A percentile compares a stretch with the other conserved stretches of the same genome.
Evolutionary conservation across 805 yeast species (phyloP).

Genomic region (Yamadazyma sp.): DNA sequence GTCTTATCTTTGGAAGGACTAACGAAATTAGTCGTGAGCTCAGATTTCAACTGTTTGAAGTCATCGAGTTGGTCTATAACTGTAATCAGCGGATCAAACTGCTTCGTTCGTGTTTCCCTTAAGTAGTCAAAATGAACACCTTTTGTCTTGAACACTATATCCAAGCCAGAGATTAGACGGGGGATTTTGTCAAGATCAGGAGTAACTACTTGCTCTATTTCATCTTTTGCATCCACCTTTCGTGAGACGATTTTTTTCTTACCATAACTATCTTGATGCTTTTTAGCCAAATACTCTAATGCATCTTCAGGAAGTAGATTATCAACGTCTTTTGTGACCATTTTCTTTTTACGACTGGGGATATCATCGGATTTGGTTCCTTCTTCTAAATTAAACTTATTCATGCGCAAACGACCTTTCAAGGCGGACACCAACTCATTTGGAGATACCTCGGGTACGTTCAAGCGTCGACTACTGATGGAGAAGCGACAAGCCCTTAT

Average conservation of each 20-base stretch:
- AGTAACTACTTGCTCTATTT: constrained; percentile 14
- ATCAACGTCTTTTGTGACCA: constrained; percentile 1
- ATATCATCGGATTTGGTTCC: background rate
- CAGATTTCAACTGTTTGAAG: constrained; percentile 51
- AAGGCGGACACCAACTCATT: constrained; percentile 12
- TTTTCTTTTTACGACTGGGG: background rate
- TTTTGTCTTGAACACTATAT: constrained; percentile 75
- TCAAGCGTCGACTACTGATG: no score
- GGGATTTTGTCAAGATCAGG: constrained; percentile 46
- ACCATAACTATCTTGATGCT: background rate
- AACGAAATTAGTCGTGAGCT: background rate
- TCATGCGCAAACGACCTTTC: constrained; percentile 10
- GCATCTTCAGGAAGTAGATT: constrained; percentile 2
- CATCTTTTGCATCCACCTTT: constrained; percentile 7
- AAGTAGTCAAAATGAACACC: no score
- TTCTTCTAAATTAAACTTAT: constrained; percentile 1
- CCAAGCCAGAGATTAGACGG: constrained; percentile 60
- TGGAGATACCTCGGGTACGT: no score
- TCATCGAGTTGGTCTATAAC: constrained; percentile 62
- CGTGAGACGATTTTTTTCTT: constrained; percentile 1
- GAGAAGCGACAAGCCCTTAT: no score
- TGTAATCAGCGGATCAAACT: constrained; percentile 53
- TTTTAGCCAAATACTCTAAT: constrained; percentile 2
- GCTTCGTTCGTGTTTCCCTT: no score
- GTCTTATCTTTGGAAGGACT: constrained; percentile 60